Conservation (phyloP, 495 filamentous ascomycete species). For the Trichoderma orchidacearum region DNA sequence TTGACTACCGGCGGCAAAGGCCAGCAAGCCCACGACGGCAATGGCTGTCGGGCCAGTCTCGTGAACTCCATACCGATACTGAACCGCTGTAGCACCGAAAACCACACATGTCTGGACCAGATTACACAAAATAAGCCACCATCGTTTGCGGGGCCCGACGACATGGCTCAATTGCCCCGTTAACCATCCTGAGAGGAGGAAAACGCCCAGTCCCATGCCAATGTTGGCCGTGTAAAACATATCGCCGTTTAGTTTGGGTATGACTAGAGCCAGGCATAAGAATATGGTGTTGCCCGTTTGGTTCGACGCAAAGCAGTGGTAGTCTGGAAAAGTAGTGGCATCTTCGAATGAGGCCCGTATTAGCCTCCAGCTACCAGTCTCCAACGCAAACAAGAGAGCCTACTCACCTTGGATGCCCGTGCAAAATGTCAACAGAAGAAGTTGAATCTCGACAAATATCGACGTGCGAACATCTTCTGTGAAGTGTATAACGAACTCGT, state of each 20-base stretch:
- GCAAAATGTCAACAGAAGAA: slow-evolving; percentile 30
- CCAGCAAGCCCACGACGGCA: slow-evolving; percentile 34
- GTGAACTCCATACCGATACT: slow-evolving; percentile 21
- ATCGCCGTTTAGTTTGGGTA: slow-evolving; percentile 31
- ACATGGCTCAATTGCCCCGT: slow-evolving; percentile 43
- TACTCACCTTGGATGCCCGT: slow-evolving; percentile 19
- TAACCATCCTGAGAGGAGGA: slow-evolving; percentile 36
- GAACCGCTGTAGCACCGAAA: slow-evolving; percentile 33
- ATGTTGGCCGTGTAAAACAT: slow-evolving; percentile 39
- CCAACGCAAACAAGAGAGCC: neutral
- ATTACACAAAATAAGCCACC: slow-evolving; percentile 39
- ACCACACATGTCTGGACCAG: slow-evolving; percentile 41
- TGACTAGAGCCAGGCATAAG: slow-evolving; percentile 36
- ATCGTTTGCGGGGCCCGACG: slow-evolving; percentile 31
- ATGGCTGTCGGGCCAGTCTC: slow-evolving; percentile 22
- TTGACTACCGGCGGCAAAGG: slow-evolving; percentile 42
- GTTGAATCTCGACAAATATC: slow-evolving; percentile 22
- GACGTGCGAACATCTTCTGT: slow-evolving; percentile 14
- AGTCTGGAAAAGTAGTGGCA: slow-evolving; percentile 46
- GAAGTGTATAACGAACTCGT: neutral
- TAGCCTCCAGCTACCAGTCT: slow-evolving; percentile 4
- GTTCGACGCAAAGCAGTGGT: slow-evolving; percentile 51
- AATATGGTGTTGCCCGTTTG: slow-evolving; percentile 53
- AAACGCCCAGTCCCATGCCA: slow-evolving; percentile 36
- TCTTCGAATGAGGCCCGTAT: slow-evolving; percentile 38